These are phyloP conservation scores for Collariella sp. DNA, from an alignment of 495 filamentous ascomycete genomes.

Conservation along the genomic window DNA sequence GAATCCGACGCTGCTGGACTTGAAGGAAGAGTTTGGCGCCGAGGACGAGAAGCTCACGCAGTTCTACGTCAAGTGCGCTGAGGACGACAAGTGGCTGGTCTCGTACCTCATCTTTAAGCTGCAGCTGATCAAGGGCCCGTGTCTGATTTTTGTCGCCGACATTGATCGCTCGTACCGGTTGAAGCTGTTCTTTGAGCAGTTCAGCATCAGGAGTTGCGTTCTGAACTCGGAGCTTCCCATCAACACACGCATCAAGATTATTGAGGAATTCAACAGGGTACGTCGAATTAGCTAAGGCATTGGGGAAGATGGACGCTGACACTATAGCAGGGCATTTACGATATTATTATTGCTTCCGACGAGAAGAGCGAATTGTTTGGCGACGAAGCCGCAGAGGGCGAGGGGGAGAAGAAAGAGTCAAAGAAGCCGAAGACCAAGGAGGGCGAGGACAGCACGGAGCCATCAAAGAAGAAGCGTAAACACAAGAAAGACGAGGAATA, in stretches of 20 bases:
- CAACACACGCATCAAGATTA: constrained; percentile 84
- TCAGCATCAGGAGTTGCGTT: constrained; percentile 87
- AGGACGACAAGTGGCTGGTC: constrained; percentile 95
- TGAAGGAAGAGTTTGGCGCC: constrained; percentile 60
- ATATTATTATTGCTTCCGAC: constrained; percentile 93
- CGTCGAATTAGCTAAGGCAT: constrained; percentile 26
- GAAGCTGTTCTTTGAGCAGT: constrained; percentile 94
- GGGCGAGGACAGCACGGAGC: constrained; percentile 12
- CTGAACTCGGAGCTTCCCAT: constrained; percentile 92
- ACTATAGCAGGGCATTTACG: constrained; percentile 46
- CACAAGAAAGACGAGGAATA: constrained; percentile 64
- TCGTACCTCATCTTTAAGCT: constrained; percentile 92
- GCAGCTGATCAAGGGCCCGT: constrained; percentile 88
- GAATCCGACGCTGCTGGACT: constrained; percentile 63
- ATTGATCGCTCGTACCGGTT: constrained; percentile 89
- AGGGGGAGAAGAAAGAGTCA: constrained; percentile 23
- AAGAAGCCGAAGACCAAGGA: constrained; percentile 16
- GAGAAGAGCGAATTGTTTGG: constrained; percentile 75
- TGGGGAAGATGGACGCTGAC: neutral
- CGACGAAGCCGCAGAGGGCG: constrained; percentile 41
- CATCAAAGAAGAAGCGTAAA: constrained; percentile 29
- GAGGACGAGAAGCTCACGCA: constrained; percentile 69
- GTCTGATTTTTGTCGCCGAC: constrained; percentile 87
- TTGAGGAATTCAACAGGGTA: constrained; percentile 94
- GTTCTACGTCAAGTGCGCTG: constrained; percentile 71